Evolutionary conservation across 495 filamentous ascomycete species (phyloP), one percentile per base, ranked within the genome.

Genomic region (Polyplosphaeria fusca): DNA sequence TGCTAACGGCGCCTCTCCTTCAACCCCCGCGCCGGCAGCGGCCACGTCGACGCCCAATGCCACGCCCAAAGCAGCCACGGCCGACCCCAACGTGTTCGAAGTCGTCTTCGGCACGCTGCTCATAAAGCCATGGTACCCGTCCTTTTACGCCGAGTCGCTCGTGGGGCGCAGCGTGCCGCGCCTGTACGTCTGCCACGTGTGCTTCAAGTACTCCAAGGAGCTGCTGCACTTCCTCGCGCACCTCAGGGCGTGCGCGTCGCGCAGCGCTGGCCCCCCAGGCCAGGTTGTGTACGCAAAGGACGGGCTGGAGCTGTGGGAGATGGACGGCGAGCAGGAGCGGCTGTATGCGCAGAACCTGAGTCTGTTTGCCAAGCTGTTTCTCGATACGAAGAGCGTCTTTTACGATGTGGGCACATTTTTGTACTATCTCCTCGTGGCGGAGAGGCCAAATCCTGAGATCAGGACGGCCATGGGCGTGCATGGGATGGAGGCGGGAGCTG

Each of bases 341-440:
- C 81, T 96, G 13, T 98, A 91, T 72, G 88, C 88, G 59, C 93
- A 97, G 72, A 96, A 95, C 67, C 80, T 98, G 49, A 95, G 88
- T 18, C 85, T 98, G 37, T 96, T 97, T 71, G 89, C 90, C n/a
- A 97, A 97, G 67, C 80, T 98, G 47, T 98, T 96, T 71, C 85
- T 98, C 50, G 91, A 96, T 69, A 95, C 91, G 68, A 99, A 99
- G 69, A 94, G 89, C 19, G 91, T 99, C 56, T 97, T 95, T 73
- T 99, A 94, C 76, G 94, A 97, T 65, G 89, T 96, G 55, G 83
- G 84, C 30, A 88, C 87, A 52, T 99, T 99, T 74, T 84, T 91
- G 62, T 99, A 96, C 77, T 97, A 95, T 68, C 83, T 95, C 19
- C 84, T 97, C 49, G 82, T 88, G 42, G 75, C 85, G 55, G 85